Percentiles rank a stretch among this genome's conserved stretches.
phyloP scores from a whole-genome alignment of 2,329 filamentous ascomycete species.

The Aplosporella prunicola region DNA sequence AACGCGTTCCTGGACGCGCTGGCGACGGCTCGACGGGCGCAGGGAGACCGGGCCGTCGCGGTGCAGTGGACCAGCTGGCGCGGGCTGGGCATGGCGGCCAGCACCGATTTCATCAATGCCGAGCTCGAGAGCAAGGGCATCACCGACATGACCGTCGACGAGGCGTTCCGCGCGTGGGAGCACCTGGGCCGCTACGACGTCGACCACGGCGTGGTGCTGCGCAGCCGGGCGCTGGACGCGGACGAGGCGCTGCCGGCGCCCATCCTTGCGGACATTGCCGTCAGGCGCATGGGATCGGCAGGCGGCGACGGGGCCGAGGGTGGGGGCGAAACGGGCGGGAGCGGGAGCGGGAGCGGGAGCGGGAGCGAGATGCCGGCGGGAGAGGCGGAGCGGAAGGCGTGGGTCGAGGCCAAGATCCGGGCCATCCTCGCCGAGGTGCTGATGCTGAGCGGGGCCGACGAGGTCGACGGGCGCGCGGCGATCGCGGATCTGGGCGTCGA shows the following conservation, averaged over 20 bases:
- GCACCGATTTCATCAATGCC: slow-evolving; percentile 30
- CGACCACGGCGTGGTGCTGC: slow-evolving; percentile 31
- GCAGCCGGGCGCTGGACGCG: slow-evolving; percentile 22
- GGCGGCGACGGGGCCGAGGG: neutral
- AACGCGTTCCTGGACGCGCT: slow-evolving; percentile 16
- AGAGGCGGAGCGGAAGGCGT: slow-evolving; percentile 21
- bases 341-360: neutral
- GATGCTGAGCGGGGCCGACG: slow-evolving; percentile 19
- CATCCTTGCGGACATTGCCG: slow-evolving; percentile 22
- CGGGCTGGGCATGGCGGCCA: slow-evolving; percentile 30
- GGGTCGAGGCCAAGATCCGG: slow-evolving; percentile 24
- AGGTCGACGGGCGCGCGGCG: slow-evolving; percentile 26
- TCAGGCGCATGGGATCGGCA: slow-evolving; percentile 10
- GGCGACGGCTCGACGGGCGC: slow-evolving; percentile 15
- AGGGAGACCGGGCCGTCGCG: slow-evolving; percentile 33
- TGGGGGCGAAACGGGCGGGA: too few relatives aligned
- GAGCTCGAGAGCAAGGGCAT: slow-evolving; percentile 36
- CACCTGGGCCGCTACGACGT: slow-evolving; percentile 27
- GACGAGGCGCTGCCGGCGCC: slow-evolving; percentile 21
- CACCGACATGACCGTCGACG: slow-evolving; percentile 32
- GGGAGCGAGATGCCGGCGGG: neutral
- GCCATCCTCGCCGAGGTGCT: slow-evolving; percentile 26
- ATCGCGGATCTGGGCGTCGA: slow-evolving; percentile 32
- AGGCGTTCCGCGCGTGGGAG: slow-evolving; percentile 36
- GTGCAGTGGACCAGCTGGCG: slow-evolving; percentile 38